These are phyloP conservation scores for Fonsecaea erecta DNA, from an alignment of 2,329 filamentous ascomycete species.

Conservation along the genomic window DNA sequence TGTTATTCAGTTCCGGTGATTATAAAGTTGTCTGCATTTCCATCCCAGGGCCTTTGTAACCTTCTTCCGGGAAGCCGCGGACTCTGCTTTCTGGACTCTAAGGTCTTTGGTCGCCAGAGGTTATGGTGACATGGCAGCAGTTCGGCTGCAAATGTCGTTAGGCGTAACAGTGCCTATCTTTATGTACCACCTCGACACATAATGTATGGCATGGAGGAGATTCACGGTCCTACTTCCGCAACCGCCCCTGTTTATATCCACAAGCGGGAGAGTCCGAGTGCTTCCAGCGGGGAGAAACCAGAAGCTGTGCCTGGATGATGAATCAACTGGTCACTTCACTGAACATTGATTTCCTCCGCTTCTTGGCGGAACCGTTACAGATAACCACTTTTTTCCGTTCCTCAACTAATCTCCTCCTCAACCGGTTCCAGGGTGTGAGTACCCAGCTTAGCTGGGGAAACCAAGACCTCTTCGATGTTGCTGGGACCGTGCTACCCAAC, in stretches of 20 bases:
- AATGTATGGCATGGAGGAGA: background rate
- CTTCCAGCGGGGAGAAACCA: no score
- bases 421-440: conserved; percentile 17
- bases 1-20: background rate
- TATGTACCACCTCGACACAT: no score
- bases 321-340: background rate
- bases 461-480: conserved; percentile 10
- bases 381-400: background rate
- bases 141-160: no score
- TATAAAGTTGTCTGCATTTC: background rate
- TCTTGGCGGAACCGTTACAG: background rate
- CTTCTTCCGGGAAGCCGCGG: background rate
- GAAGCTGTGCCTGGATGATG: no score
- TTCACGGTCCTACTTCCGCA: background rate
- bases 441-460: conserved; percentile 16
- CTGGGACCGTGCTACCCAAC: background rate
- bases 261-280: no score
- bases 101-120: no score
- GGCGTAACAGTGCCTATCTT: no score
- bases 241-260: no score
- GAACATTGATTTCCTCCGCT: background rate
- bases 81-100: no score
- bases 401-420: background rate
- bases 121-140: no score
- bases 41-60: background rate